Percentiles rank a stretch among this genome's conserved stretches.
phyloP scores from a whole-genome alignment of 495 filamentous ascomycete genomes.

The Cairneyella variabilis region DNA sequence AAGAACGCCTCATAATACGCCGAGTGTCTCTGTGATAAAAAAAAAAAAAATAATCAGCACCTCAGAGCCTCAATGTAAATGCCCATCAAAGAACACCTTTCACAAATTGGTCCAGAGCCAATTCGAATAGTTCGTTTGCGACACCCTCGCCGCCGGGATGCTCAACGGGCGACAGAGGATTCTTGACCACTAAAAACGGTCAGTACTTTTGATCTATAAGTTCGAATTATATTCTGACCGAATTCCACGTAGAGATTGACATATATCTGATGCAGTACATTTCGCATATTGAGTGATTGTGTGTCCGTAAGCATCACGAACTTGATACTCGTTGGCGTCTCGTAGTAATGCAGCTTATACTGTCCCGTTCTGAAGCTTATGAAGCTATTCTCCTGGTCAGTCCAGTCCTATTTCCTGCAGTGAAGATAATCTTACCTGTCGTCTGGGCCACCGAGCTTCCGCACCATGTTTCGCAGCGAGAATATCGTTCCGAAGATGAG shows the following conservation, averaged over 20 bases:
- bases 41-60: too few relatives aligned
- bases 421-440: too few relatives aligned
- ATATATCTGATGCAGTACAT: slow-evolving; percentile 96
- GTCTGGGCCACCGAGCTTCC: slow-evolving; percentile 86
- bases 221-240: too few relatives aligned
- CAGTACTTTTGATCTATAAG: too few relatives aligned
- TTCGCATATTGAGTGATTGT: slow-evolving; percentile 82
- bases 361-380: slow-evolving; percentile 84
- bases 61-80: too few relatives aligned
- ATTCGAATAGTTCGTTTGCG: slow-evolving; percentile 90
- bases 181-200: slow-evolving; percentile 80
- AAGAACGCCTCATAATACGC: too few relatives aligned
- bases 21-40: too few relatives aligned
- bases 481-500: slow-evolving; percentile 96
- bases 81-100: slow-evolving; percentile 35
- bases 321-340: slow-evolving; percentile 91
- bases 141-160: slow-evolving; percentile 86
- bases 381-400: slow-evolving; percentile 52
- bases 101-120: slow-evolving; percentile 84
- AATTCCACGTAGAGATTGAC: slow-evolving; percentile 97
- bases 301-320: slow-evolving; percentile 96
- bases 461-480: slow-evolving; percentile 93
- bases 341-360: slow-evolving; percentile 99
- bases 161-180: slow-evolving; percentile 84
- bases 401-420: slow-evolving; percentile 9